These are phyloP conservation scores for Zelopaecilomyces penicillatus DNA, from an alignment of 2,329 filamentous ascomycete species.

Conservation along the genomic window DNA sequence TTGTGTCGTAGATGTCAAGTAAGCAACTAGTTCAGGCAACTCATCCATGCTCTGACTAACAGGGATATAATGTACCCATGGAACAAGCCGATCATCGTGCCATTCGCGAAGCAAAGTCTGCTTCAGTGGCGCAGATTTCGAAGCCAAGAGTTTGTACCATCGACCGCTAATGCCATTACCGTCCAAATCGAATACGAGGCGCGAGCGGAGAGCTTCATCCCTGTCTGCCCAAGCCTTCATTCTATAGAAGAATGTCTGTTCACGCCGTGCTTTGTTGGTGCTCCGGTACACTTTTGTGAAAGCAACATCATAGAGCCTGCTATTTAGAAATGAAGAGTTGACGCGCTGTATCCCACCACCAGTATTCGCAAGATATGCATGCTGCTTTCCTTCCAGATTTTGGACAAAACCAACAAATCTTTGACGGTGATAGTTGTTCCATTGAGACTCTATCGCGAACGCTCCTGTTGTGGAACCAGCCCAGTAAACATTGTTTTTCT, in stretches of 20 bases:
- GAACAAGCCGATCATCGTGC: slow-evolving; percentile 47
- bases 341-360: slow-evolving; percentile 11
- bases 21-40: slow-evolving; percentile 42
- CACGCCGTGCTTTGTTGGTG: slow-evolving; percentile 24
- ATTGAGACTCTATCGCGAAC: slow-evolving; percentile 24
- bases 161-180: slow-evolving; percentile 48
- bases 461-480: slow-evolving; percentile 47
- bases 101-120: slow-evolving; percentile 46
- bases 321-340: slow-evolving; percentile 25
- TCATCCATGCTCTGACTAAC: slow-evolving; percentile 42
- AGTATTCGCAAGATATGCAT: slow-evolving; percentile 25
- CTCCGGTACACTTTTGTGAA: slow-evolving; percentile 42
- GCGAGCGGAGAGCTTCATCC: slow-evolving; percentile 28
- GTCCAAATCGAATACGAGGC: slow-evolving; percentile 44
- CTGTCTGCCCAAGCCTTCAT: slow-evolving; percentile 23
- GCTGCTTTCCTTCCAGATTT: slow-evolving; percentile 15
- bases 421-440: slow-evolving; percentile 40
- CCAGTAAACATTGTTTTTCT: slow-evolving; percentile 47
- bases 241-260: slow-evolving; percentile 24
- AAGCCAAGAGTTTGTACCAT: slow-evolving; percentile 42
- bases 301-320: slow-evolving; percentile 32
- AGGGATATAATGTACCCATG: slow-evolving; percentile 51
- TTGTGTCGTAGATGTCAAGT: slow-evolving; percentile 32
- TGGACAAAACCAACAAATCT: slow-evolving; percentile 32
- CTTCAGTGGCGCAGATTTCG: slow-evolving; percentile 40